phyloP scores from a whole-genome alignment of 257 asterid genomes.

The Catharanthus roseus region DNA sequence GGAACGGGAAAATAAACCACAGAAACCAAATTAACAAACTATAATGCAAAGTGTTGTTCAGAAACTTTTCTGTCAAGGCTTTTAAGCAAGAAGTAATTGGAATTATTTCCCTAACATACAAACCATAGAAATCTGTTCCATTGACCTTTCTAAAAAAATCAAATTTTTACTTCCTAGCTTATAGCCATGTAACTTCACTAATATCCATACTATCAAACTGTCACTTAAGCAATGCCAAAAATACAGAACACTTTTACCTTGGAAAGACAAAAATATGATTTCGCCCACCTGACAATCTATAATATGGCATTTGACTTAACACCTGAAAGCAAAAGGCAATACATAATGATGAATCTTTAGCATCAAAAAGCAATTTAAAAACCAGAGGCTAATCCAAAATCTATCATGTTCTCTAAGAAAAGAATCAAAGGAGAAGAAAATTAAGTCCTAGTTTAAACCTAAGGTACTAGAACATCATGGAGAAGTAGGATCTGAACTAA shows the following conservation, averaged over 20 bases:
- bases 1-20: neutral
- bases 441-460: neutral
- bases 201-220: slow-evolving; percentile 6
- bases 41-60: neutral
- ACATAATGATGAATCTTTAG: slow-evolving; percentile 12
- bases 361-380: neutral
- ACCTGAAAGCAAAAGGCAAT: slow-evolving; percentile 60
- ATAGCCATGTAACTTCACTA: neutral
- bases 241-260: slow-evolving; percentile 40
- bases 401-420: neutral
- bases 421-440: neutral
- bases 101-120: neutral
- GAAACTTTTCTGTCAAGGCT: slow-evolving; percentile 1
- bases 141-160: neutral
- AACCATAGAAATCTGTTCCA: neutral
- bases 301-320: slow-evolving; percentile 92
- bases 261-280: slow-evolving; percentile 91
- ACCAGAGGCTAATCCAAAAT: neutral
- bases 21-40: neutral
- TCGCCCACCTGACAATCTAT: slow-evolving; percentile 92
- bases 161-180: neutral
- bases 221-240: slow-evolving; percentile 7
- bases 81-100: neutral
- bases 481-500: neutral
- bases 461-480: neutral